Conservation (phyloP, 2,329 filamentous ascomycete species). For the Onygenales sp. region DNA sequence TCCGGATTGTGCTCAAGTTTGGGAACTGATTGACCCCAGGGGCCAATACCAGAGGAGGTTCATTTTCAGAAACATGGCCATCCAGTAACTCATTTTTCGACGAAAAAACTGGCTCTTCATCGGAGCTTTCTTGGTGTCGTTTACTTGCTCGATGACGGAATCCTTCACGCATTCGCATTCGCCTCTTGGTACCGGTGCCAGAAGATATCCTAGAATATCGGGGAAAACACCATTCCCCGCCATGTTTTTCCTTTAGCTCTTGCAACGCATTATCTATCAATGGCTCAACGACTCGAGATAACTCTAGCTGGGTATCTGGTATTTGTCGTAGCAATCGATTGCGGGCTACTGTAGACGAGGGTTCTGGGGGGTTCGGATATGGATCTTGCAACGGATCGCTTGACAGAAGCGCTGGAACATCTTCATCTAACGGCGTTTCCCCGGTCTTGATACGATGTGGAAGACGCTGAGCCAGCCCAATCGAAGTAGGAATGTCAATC, state of each 20-base stretch:
- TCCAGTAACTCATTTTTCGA: not conserved
- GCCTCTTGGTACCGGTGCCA: not conserved
- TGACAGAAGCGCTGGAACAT: slow-evolving; percentile 32
- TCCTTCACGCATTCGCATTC: slow-evolving; percentile 4
- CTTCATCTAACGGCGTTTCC: slow-evolving; percentile 10
- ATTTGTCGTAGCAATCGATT: slow-evolving; percentile 28
- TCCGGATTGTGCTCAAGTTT: slow-evolving; percentile 15
- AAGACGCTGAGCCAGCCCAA: slow-evolving; percentile 42
- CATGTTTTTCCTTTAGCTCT: slow-evolving; percentile 18
- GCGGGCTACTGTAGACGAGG: slow-evolving; percentile 39
- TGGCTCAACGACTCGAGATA: slow-evolving; percentile 16
- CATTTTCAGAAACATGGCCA: not conserved
- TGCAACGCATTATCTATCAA: slow-evolving; percentile 31
- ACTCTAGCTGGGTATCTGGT: slow-evolving; percentile 21
- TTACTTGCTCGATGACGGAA: not conserved
- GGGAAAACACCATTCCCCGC: slow-evolving; percentile 25
- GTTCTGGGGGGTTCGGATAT: slow-evolving; percentile 40
- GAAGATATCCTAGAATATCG: slow-evolving; percentile 6
- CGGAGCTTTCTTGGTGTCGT: not conserved
- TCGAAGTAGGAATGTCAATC: slow-evolving; percentile 51
- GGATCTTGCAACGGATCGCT: slow-evolving; percentile 36
- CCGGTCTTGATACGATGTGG: slow-evolving; percentile 9
- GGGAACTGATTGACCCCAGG: slow-evolving; percentile 23
- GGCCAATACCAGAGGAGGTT: slow-evolving; percentile 25
- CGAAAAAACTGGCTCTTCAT: not conserved